Evolutionary conservation across 192 early-diverging fungal genomes (phyloP).

Genomic region (Gaertneriomyces semiglobifer): DNA sequence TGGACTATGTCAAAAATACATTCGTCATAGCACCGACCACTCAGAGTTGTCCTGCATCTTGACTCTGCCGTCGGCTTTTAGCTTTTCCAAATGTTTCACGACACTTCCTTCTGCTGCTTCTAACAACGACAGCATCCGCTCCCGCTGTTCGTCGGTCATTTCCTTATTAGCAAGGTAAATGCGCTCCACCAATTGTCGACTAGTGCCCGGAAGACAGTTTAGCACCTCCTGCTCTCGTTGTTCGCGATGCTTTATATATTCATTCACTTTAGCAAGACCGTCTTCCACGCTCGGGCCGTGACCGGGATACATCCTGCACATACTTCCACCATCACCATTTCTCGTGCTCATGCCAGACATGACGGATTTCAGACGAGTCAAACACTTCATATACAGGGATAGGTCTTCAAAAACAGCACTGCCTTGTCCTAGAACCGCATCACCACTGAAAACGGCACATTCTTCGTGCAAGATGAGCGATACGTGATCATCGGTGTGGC

Average conservation of each 20-base stretch:
- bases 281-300: conserved; percentile 77
- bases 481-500: conserved; percentile 75
- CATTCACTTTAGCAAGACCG: conserved; percentile 58
- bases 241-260: conserved; percentile 74
- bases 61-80: conserved; percentile 8
- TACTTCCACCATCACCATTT: not conserved
- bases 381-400: conserved; percentile 61
- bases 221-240: too few relatives aligned
- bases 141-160: too few relatives aligned
- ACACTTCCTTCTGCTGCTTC: conserved; percentile 7
- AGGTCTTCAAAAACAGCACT: conserved; percentile 77
- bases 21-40: too few relatives aligned
- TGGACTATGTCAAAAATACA: too few relatives aligned
- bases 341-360: conserved; percentile 14
- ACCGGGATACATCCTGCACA: conserved; percentile 57
- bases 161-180: too few relatives aligned
- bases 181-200: too few relatives aligned
- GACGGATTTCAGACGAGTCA: conserved; percentile 48
- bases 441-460: conserved; percentile 68
- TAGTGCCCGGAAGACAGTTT: too few relatives aligned
- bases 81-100: conserved; percentile 10
- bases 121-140: not conserved
- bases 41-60: too few relatives aligned
- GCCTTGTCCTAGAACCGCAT: conserved; percentile 81
- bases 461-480: conserved; percentile 67